A percentile compares a stretch with the other conserved stretches of the same genome.
Conservation (phyloP, 202 grass and related monocot genomes). For the Digitaria exilis region DNA sequence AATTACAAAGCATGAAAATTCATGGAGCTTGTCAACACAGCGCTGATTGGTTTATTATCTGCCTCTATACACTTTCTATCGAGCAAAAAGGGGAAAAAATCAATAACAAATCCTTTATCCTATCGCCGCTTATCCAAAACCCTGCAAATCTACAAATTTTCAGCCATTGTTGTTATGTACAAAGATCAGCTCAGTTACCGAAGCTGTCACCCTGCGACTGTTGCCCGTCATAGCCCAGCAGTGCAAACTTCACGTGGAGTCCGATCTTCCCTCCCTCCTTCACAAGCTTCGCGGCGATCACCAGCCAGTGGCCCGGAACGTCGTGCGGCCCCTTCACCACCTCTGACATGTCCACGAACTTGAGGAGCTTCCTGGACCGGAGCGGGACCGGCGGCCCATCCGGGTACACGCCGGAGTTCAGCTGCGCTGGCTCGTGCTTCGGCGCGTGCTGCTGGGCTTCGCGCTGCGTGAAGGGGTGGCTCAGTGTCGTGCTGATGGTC, state of each 20-base stretch:
- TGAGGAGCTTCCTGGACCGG: conserved; percentile 84
- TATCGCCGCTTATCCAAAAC: conserved; percentile 27
- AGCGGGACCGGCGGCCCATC: conserved; percentile 85
- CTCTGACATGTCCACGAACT: conserved; percentile 93
- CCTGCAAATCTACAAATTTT: conserved; percentile 38
- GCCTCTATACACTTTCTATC: conserved; percentile 40
- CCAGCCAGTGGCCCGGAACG: conserved; percentile 87
- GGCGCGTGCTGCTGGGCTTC: conserved; percentile 29
- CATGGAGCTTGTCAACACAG: background rate
- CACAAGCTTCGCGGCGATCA: conserved; percentile 76
- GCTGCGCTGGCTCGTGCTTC: conserved; percentile 72
- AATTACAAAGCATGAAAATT: conserved; percentile 3
- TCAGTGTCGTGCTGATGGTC: conserved; percentile 81
- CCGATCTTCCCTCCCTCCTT: conserved; percentile 86
- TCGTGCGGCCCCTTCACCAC: conserved; percentile 84
- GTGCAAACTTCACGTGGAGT: conserved; percentile 60
- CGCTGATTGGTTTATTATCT: conserved; percentile 13
- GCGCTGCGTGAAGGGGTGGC: conserved; percentile 73
- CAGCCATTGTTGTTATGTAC: conserved; percentile 39
- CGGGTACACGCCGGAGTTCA: conserved; percentile 93
- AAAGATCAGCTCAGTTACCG: background rate
- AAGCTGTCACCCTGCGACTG: conserved; percentile 12
- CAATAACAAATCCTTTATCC: conserved; percentile 20
- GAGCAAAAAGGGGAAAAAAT: background rate
- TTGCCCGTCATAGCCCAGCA: conserved; percentile 42